Evolutionary conservation across 78 protist genomes (phyloP).

Genomic region (Dictyostelium purpureum): DNA sequence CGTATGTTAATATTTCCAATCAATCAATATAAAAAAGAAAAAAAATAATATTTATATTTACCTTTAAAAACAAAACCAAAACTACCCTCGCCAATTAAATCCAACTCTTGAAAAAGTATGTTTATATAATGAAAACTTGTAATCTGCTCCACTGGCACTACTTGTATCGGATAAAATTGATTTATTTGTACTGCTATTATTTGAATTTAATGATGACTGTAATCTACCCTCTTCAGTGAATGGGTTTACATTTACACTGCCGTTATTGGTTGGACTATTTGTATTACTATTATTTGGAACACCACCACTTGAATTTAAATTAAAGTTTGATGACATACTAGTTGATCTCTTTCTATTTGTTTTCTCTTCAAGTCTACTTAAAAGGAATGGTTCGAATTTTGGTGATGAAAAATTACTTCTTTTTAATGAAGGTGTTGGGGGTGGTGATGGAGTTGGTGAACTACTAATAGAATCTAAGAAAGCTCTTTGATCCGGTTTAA

Average conservation of each 20-base stretch:
- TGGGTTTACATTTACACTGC: slow-evolving; percentile 52
- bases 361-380: neutral
- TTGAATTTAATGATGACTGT: neutral
- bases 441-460: slow-evolving; percentile 77
- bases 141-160: neutral
- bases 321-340: slow-evolving; percentile 22
- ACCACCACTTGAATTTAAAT: neutral
- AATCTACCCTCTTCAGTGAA: slow-evolving; percentile 43
- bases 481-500: slow-evolving; percentile 64
- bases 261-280: neutral
- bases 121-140: slow-evolving; percentile 24
- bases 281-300: neutral
- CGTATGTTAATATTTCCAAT: too few relatives aligned
- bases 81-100: slow-evolving; percentile 72
- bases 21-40: too few relatives aligned
- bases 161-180: neutral
- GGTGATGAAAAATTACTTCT: neutral
- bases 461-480: neutral
- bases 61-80: slow-evolving; percentile 43
- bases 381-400: neutral
- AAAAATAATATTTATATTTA: too few relatives aligned
- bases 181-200: neutral
- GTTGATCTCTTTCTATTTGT: slow-evolving; percentile 49
- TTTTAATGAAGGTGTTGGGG: slow-evolving; percentile 59
- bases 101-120: slow-evolving; percentile 33